Percentiles rank a stretch among this genome's conserved stretches.
Conservation (phyloP, 2,329 filamentous ascomycete genomes). For the Penicillium fuscoglaucum region DNA sequence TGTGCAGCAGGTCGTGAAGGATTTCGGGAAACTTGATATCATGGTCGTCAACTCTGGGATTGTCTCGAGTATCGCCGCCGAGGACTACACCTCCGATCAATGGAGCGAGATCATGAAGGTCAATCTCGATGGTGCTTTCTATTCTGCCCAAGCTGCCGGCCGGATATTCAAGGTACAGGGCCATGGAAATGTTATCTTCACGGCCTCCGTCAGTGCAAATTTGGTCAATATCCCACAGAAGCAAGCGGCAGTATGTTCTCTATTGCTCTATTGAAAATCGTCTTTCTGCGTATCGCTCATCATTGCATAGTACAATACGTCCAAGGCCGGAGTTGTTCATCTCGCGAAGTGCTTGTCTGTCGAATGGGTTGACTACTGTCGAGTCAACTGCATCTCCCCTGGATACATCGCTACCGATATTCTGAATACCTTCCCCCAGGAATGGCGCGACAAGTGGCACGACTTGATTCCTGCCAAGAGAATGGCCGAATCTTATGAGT, state of each 20-base stretch:
- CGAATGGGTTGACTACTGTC: constrained; percentile 42
- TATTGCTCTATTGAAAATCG: neutral
- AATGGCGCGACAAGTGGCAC: constrained; percentile 43
- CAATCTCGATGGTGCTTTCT: constrained; percentile 44
- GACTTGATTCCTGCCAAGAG: constrained; percentile 42
- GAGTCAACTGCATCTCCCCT: constrained; percentile 45
- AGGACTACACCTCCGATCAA: constrained; percentile 42
- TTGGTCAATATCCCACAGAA: constrained; percentile 45
- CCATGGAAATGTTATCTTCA: constrained; percentile 41
- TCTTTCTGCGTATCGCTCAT: neutral
- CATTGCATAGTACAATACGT: constrained; percentile 36
- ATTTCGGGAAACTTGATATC: constrained; percentile 49
- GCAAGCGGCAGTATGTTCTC: constrained; percentile 34
- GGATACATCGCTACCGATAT: constrained; percentile 47
- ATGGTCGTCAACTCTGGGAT: constrained; percentile 51
- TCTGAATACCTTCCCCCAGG: constrained; percentile 34
- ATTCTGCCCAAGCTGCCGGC: constrained; percentile 41
- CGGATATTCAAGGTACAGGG: constrained; percentile 40
- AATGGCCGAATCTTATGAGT: constrained; percentile 40
- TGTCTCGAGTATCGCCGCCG: constrained; percentile 35
- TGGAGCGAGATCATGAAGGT: constrained; percentile 45
- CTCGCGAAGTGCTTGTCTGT: constrained; percentile 43
- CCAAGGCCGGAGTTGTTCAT: constrained; percentile 39
- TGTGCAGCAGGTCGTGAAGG: constrained; percentile 37
- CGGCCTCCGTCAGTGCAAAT: constrained; percentile 40